A percentile compares a stretch with the other conserved stretches of the same genome.
Evolutionary conservation across 208 protist species (phyloP).

Genomic region (Trypanosoma platydactyli): DNA sequence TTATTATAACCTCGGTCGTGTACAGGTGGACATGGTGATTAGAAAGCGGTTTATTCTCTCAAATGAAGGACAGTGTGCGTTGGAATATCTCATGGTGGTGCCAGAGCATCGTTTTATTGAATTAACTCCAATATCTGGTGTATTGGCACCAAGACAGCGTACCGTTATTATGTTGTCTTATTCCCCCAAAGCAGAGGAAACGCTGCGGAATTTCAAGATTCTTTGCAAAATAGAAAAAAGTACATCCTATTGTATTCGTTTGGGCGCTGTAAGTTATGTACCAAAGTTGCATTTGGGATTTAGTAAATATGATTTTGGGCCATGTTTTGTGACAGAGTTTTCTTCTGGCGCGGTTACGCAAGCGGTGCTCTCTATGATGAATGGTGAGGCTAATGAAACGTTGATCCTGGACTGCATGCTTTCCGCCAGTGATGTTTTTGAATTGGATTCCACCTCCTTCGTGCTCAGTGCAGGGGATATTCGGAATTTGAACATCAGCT

Average conservation of each 20-base stretch:
- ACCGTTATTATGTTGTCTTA: conserved; percentile 76
- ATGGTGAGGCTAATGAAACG: conserved; percentile 82
- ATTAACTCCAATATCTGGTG: conserved; percentile 62
- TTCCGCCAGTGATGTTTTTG: conserved; percentile 79
- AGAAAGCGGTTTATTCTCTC: conserved; percentile 75
- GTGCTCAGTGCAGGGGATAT: conserved; percentile 79
- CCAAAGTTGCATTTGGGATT: conserved; percentile 91
- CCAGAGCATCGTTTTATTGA: conserved; percentile 49
- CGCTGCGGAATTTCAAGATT: conserved; percentile 67
- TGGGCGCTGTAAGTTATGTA: conserved; percentile 75
- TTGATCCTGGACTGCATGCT: conserved; percentile 85
- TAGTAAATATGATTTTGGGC: conserved; percentile 90
- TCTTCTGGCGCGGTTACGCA: conserved; percentile 37
- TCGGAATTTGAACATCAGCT: conserved; percentile 75
- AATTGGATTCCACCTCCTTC: conserved; percentile 86
- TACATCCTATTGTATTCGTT: conserved; percentile 78
- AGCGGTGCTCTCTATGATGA: conserved; percentile 81
- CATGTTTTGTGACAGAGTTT: conserved; percentile 83
- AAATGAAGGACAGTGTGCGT: conserved; percentile 90
- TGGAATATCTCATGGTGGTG: conserved; percentile 81
- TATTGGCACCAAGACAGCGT: conserved; percentile 65
- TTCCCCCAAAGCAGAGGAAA: conserved; percentile 71
- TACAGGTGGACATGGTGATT: conserved; percentile 90
- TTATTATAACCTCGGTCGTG: conserved; percentile 87
- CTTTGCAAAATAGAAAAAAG: conserved; percentile 85